Evolutionary conservation across 148 eudicot species (phyloP).

Genomic region (Arctostaphylos glauca): DNA sequence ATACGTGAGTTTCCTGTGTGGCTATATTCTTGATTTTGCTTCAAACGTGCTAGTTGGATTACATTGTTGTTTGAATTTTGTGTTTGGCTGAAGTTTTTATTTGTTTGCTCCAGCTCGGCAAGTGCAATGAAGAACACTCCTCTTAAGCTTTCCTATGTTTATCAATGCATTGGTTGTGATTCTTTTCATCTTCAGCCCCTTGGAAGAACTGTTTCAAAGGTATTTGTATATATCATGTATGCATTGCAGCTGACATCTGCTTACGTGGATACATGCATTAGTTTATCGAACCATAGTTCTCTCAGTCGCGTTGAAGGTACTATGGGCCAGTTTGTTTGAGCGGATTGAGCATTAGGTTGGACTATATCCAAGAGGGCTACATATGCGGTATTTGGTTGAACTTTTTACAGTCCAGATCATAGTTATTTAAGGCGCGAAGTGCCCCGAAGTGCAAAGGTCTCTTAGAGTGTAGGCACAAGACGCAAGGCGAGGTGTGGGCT

Average conservation of each 20-base stretch:
- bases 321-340: background rate
- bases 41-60: background rate
- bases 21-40: slow-evolving; percentile 11
- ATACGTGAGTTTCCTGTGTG: slow-evolving; percentile 53
- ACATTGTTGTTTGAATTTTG: background rate
- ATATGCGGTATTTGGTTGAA: too few species aligned
- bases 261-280: background rate
- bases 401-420: too few species aligned
- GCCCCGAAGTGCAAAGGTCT: too few species aligned
- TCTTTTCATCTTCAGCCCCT: slow-evolving; percentile 94
- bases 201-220: slow-evolving; percentile 89
- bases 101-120: slow-evolving; percentile 67
- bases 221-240: slow-evolving; percentile 19
- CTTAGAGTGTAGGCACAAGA: too few species aligned
- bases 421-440: too few species aligned
- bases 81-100: slow-evolving; percentile 7
- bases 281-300: background rate
- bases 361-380: too few species aligned
- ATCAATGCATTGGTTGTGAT: slow-evolving; percentile 95
- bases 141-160: slow-evolving; percentile 84
- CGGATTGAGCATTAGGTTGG: too few species aligned
- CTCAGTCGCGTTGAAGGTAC: background rate
- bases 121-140: slow-evolving; percentile 98
- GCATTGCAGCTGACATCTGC: background rate
- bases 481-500: too few species aligned